Conservation (phyloP, 2,329 filamentous ascomycete species). For the Arthroderma sp. region DNA sequence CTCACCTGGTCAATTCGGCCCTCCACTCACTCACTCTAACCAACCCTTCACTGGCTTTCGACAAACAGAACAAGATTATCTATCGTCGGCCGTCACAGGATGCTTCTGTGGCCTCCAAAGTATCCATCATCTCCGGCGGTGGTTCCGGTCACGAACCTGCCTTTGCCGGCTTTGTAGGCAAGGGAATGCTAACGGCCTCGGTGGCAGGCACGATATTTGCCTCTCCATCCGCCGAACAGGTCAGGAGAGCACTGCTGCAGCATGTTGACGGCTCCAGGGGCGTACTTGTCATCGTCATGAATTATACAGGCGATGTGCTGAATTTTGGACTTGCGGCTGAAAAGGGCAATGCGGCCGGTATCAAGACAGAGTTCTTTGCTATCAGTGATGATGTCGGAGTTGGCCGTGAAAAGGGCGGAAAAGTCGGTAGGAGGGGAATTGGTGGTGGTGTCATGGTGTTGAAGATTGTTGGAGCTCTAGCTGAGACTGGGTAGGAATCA, state of each 20-base stretch:
- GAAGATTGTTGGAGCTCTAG: conserved; percentile 77
- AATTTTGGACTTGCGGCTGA: conserved; percentile 92
- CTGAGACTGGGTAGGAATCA: conserved; percentile 50
- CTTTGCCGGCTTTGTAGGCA: conserved; percentile 74
- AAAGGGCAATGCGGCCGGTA: conserved; percentile 70
- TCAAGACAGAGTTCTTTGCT: conserved; percentile 75
- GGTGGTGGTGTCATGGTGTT: conserved; percentile 84
- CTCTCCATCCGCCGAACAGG: conserved; percentile 68
- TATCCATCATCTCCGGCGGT: conserved; percentile 77
- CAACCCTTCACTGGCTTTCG: conserved; percentile 72
- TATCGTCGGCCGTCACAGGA: conserved; percentile 52
- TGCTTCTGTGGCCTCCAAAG: conserved; percentile 44
- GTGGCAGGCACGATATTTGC: conserved; percentile 84
- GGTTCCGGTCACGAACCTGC: conserved; percentile 84
- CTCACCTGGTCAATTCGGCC: conserved; percentile 63
- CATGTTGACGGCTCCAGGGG: conserved; percentile 60
- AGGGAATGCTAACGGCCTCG: conserved; percentile 65
- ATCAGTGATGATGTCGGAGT: conserved; percentile 90
- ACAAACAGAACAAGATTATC: conserved; percentile 68
- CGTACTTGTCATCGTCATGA: conserved; percentile 86
- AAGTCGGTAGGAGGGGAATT: conserved; percentile 82
- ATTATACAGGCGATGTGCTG: conserved; percentile 80
- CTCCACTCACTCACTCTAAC: conserved; percentile 66
- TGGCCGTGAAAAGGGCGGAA: conserved; percentile 68
- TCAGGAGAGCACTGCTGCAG: conserved; percentile 61